A percentile compares a stretch with the other conserved stretches of the same genome.
Conservation (phyloP, 2,329 filamentous ascomycete genomes). For the Colletotrichum melonis region DNA sequence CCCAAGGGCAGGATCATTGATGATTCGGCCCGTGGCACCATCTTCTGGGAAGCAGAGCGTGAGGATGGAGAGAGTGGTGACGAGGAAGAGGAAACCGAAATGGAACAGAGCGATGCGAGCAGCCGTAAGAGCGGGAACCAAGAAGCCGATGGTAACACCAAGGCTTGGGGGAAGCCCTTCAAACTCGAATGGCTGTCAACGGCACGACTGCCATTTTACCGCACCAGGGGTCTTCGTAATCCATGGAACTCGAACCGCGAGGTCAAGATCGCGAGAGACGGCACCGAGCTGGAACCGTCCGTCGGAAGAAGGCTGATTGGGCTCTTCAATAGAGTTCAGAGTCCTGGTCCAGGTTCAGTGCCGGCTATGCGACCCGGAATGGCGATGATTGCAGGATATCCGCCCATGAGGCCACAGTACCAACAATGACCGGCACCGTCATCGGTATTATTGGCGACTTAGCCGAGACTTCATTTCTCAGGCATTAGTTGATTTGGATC, state of each 20-base stretch:
- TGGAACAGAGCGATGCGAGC: conserved; percentile 46
- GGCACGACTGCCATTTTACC: conserved; percentile 85
- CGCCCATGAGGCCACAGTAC: conserved; percentile 49
- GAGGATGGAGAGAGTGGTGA: conserved; percentile 61
- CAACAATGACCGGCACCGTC: conserved; percentile 39
- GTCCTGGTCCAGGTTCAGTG: conserved; percentile 42
- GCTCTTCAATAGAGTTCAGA: conserved; percentile 76
- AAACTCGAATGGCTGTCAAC: conserved; percentile 91
- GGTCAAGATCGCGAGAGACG: conserved; percentile 95
- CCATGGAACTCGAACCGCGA: conserved; percentile 96
- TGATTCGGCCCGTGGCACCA: conserved; percentile 91
- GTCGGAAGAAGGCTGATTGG: conserved; percentile 82
- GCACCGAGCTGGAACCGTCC: conserved; percentile 89
- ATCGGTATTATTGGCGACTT: not conserved
- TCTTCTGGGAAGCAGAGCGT: conserved; percentile 91
- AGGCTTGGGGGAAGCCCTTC: conserved; percentile 92
- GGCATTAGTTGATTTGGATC: not conserved
- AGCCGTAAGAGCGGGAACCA: conserved; percentile 49
- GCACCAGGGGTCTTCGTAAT: conserved; percentile 87
- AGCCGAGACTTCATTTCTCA: not conserved
- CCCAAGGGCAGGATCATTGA: conserved; percentile 91
- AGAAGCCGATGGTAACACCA: conserved; percentile 59
- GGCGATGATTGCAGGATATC: conserved; percentile 51
- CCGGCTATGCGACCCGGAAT: conserved; percentile 46
- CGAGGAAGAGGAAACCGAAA: conserved; percentile 63